Evolutionary conservation across 106 monocot genomes (phyloP).

Genomic region (Acorus gramineus): DNA sequence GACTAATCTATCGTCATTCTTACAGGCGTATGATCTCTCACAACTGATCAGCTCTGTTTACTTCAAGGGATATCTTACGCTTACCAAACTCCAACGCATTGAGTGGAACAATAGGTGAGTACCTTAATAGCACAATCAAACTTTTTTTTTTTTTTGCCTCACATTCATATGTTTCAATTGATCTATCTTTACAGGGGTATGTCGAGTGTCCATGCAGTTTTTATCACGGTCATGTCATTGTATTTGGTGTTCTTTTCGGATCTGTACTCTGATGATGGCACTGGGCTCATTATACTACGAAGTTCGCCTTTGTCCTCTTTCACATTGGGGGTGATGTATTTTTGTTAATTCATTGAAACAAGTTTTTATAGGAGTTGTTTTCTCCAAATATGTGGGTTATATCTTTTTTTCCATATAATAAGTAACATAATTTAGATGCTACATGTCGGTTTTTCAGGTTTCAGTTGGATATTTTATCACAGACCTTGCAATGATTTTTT

Average conservation of each 20-base stretch:
- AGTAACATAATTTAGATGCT: too few species aligned
- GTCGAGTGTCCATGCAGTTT: conserved; percentile 85
- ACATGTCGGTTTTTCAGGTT: conserved; percentile 31
- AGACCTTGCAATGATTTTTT: conserved; percentile 79
- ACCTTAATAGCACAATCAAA: background rate
- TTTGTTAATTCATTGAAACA: too few species aligned
- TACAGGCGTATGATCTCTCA: conserved; percentile 69
- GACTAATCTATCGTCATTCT: conserved; percentile 3
- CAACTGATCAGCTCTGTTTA: conserved; percentile 58
- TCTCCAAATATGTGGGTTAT: too few species aligned
- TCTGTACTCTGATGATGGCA: conserved; percentile 56
- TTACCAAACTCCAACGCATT: conserved; percentile 64
- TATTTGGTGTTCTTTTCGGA: conserved; percentile 76
- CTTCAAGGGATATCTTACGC: conserved; percentile 52
- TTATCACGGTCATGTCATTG: conserved; percentile 69
- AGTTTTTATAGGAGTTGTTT: too few species aligned
- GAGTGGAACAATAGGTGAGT: conserved; percentile 87
- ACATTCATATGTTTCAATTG: conserved; percentile 1
- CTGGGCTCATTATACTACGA: conserved; percentile 45
- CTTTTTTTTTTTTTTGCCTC: background rate
- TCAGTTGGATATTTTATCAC: conserved; percentile 83
- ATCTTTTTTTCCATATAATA: too few species aligned
- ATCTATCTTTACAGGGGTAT: conserved; percentile 64
- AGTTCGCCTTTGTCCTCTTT: conserved; percentile 64
- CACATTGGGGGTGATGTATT: conserved; percentile 48